A percentile compares a stretch with the other conserved stretches of the same genome.
These are phyloP conservation scores for Calonectria montana DNA, from an alignment of 2,329 filamentous ascomycete genomes.

Conservation along the genomic window DNA sequence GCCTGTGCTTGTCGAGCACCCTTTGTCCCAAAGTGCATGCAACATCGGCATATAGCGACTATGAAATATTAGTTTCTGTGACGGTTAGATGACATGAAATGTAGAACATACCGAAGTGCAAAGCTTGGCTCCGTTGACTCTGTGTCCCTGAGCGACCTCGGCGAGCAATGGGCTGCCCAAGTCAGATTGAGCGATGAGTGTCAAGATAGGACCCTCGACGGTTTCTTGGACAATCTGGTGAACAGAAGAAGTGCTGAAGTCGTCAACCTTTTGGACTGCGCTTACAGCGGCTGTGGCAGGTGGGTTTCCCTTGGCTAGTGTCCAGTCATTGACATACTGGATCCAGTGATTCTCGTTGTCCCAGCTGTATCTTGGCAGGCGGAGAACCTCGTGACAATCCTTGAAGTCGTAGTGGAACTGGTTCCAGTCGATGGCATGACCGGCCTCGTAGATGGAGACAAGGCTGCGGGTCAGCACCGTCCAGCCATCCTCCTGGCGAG, in stretches of 20 bases:
- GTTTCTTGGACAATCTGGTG: constrained; percentile 27
- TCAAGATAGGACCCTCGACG: background rate
- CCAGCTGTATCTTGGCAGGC: constrained; percentile 76
- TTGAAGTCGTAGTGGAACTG: constrained; percentile 70
- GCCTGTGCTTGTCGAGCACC: constrained; percentile 2
- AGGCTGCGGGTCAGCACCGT: background rate
- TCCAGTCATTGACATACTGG: constrained; percentile 74
- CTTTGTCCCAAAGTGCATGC: constrained; percentile 25
- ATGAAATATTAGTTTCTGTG: background rate
- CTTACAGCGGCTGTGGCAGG: background rate
- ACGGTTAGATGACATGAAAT: background rate
- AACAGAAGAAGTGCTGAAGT: constrained; percentile 56
- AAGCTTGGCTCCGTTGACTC: constrained; percentile 74
- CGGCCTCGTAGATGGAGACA: background rate
- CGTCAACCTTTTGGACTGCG: constrained; percentile 53
- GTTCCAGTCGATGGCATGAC: constrained; percentile 39
- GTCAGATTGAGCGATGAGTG: constrained; percentile 4
- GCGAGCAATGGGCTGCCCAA: background rate
- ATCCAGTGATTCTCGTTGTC: constrained; percentile 78
- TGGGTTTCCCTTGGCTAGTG: constrained; percentile 71
- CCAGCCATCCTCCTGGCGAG: background rate
- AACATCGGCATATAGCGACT: constrained; percentile 31
- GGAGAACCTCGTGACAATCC: constrained; percentile 59
- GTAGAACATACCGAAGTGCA: constrained; percentile 16
- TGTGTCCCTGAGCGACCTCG: constrained; percentile 69